Evolutionary conservation across 2,329 filamentous ascomycete genomes (phyloP).

Genomic region (Fusarium transvaalense): DNA sequence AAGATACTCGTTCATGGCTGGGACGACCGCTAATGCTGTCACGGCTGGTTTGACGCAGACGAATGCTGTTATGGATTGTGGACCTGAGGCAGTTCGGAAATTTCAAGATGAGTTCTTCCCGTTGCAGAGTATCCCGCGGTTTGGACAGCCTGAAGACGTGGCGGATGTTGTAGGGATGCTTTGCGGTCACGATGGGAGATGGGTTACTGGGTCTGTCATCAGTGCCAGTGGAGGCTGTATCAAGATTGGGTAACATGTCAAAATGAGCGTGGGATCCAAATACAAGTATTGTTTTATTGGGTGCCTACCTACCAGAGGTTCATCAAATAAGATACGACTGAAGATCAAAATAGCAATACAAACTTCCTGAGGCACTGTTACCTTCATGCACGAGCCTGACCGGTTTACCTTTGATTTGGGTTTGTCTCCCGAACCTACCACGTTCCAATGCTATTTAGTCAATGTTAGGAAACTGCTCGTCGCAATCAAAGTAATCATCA

Average conservation of each 20-base stretch:
- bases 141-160: conserved; percentile 54
- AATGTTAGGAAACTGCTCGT: background rate
- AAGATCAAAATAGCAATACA: no score
- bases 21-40: conserved; percentile 54
- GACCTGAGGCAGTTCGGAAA: conserved; percentile 48
- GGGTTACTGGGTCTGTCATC: conserved; percentile 54
- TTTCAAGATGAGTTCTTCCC: conserved; percentile 54
- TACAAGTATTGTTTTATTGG: no score
- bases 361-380: no score
- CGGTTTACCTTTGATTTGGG: no score
- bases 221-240: conserved; percentile 54
- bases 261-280: no score
- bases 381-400: no score
- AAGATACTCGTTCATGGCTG: conserved; percentile 52
- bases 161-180: conserved; percentile 54
- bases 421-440: no score
- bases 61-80: conserved; percentile 51
- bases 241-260: conserved; percentile 47
- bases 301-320: no score
- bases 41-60: conserved; percentile 52
- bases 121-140: conserved; percentile 49
- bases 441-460: no score
- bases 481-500: background rate
- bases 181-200: conserved; percentile 51
- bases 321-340: no score